Evolutionary conservation across 2,329 filamentous ascomycete genomes (phyloP).

Genomic region (Hypoxylon sp.): DNA sequence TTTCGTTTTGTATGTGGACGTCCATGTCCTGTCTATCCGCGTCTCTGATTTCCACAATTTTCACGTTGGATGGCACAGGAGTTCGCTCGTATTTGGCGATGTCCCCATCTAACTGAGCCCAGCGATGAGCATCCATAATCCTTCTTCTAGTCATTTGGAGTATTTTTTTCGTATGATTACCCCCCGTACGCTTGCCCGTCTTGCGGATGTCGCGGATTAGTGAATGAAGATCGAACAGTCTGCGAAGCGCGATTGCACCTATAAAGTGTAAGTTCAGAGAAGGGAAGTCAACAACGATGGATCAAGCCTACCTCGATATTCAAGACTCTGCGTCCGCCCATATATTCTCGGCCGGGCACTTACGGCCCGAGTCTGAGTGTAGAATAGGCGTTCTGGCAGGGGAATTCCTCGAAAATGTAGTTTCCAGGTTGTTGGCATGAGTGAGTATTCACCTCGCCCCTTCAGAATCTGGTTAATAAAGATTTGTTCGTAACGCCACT

Average conservation of each 20-base stretch:
- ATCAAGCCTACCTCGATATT: constrained; percentile 52
- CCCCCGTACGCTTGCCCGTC: constrained; percentile 23
- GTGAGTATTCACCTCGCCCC: constrained; percentile 50
- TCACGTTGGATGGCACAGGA: constrained; percentile 46
- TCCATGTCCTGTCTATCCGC: constrained; percentile 41
- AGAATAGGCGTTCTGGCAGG: constrained; percentile 53
- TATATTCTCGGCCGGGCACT: constrained; percentile 53
- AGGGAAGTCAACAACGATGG: background rate
- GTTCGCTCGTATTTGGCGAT: constrained; percentile 39
- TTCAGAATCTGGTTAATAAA: constrained; percentile 52
- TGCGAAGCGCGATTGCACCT: constrained; percentile 50
- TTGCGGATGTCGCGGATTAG: constrained; percentile 50
- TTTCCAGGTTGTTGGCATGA: constrained; percentile 54
- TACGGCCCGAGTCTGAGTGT: constrained; percentile 46
- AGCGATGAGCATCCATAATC: constrained; percentile 47
- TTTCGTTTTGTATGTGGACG: constrained; percentile 41
- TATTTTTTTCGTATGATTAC: constrained; percentile 40
- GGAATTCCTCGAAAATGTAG: constrained; percentile 54
- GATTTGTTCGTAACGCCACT: constrained; percentile 52
- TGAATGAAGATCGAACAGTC: constrained; percentile 49
- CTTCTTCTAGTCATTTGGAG: constrained; percentile 42
- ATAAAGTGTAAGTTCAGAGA: constrained; percentile 24
- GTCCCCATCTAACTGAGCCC: constrained; percentile 51
- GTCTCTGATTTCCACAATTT: constrained; percentile 46
- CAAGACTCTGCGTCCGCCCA: constrained; percentile 47